Conservation (phyloP, 192 early-diverging fungal species). For the Coemansia sp. region DNA sequence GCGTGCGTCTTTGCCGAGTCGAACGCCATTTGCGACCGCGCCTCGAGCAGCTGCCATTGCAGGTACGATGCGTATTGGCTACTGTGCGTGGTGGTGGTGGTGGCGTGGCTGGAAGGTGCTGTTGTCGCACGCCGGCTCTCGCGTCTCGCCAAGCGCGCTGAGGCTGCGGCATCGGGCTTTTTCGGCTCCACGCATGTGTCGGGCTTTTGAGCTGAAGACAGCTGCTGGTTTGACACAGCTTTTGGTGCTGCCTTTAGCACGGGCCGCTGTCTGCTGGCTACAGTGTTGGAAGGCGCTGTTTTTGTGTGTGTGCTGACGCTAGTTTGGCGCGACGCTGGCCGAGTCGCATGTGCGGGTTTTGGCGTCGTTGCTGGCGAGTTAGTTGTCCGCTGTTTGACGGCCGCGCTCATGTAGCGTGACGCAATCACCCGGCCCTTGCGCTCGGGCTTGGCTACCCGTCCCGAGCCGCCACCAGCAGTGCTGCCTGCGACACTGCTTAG, state of each 20-base stretch:
- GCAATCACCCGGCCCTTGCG: slow-evolving; percentile 27
- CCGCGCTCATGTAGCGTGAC: slow-evolving; percentile 42
- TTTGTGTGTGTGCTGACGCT: not conserved
- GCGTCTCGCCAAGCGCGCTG: not conserved
- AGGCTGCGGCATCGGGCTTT: too few relatives aligned
- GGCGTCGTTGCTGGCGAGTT: not conserved
- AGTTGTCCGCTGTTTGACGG: not conserved
- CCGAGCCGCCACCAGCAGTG: not conserved
- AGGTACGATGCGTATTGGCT: slow-evolving; percentile 11
- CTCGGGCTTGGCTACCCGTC: slow-evolving; percentile 34
- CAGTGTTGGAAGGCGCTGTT: not conserved
- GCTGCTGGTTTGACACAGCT: not conserved
- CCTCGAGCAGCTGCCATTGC: slow-evolving; percentile 42
- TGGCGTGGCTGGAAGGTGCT: not conserved
- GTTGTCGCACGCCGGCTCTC: not conserved
- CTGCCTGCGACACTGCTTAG: slow-evolving; percentile 4
- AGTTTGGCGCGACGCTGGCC: not conserved
- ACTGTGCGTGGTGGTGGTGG: not conserved
- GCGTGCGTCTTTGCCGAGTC: slow-evolving; percentile 33
- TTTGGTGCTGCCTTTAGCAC: not conserved
- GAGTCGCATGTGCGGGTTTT: not conserved
- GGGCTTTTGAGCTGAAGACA: too few relatives aligned
- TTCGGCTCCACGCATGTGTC: too few relatives aligned
- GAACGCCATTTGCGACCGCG: slow-evolving; percentile 31
- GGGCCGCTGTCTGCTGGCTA: not conserved